A percentile compares a stretch with the other conserved stretches of the same genome.
phyloP scores from a whole-genome alignment of 2,329 filamentous ascomycete species.

The Cryphonectria parasitica region DNA sequence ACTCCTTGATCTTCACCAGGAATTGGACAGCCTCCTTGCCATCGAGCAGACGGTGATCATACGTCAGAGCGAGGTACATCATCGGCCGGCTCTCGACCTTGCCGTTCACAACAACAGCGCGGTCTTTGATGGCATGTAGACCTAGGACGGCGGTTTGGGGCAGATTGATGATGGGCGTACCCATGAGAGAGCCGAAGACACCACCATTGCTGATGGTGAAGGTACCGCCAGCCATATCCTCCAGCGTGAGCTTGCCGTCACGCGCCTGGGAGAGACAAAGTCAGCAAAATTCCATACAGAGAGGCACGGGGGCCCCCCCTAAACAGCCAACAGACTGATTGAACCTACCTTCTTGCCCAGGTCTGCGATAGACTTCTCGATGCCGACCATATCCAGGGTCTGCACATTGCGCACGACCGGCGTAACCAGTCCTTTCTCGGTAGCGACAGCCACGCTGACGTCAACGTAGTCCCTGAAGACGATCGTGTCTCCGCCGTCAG shows the following conservation, averaged over 20 bases:
- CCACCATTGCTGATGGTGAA: slow-evolving; percentile 98
- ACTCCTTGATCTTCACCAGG: slow-evolving; percentile 96
- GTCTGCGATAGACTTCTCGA: slow-evolving; percentile 91
- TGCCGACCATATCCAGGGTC: slow-evolving; percentile 81
- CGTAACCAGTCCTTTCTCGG: slow-evolving; percentile 95
- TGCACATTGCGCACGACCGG: slow-evolving; percentile 95
- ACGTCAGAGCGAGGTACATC: slow-evolving; percentile 98
- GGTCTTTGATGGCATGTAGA: slow-evolving; percentile 95
- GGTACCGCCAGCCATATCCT: slow-evolving; percentile 98
- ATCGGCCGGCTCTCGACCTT: slow-evolving; percentile 97
- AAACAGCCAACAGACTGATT: not conserved
- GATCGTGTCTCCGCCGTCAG: slow-evolving; percentile 93
- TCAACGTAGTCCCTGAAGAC: slow-evolving; percentile 99
- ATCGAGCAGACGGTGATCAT: slow-evolving; percentile 94
- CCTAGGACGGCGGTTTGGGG: slow-evolving; percentile 91
- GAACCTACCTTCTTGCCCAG: slow-evolving; percentile 85
- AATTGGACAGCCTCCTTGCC: slow-evolving; percentile 96
- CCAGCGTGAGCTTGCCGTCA: slow-evolving; percentile 94
- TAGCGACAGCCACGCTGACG: slow-evolving; percentile 95
- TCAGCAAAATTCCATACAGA: slow-evolving; percentile 10
- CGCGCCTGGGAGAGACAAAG: slow-evolving; percentile 66
- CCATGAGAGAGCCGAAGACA: slow-evolving; percentile 96
- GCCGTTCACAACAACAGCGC: slow-evolving; percentile 85
- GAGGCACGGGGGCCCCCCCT: not conserved
- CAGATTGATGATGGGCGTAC: slow-evolving; percentile 97